A percentile compares a stretch with the other conserved stretches of the same genome.
These are phyloP conservation scores for Mikania micrantha DNA, from an alignment of 129 eudicot genomes.

Conservation along the genomic window DNA sequence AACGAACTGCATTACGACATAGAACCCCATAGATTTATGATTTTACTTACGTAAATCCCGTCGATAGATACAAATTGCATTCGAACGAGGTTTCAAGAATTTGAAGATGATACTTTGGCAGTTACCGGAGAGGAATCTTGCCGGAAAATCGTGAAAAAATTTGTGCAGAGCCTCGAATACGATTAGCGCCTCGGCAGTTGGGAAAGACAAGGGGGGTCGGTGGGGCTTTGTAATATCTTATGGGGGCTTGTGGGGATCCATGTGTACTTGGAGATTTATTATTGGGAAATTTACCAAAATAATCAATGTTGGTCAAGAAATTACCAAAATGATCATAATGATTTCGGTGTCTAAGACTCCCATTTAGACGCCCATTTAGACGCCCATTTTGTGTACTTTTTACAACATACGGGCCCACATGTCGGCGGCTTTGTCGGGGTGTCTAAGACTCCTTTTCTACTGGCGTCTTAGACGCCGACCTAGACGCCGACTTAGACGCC, in stretches of 20 bases:
- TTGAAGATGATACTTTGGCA: background rate
- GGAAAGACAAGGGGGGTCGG: slow-evolving; percentile 10
- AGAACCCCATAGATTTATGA: slow-evolving; percentile 2
- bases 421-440: too few species aligned
- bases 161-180: slow-evolving; percentile 10
- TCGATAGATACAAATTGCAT: background rate
- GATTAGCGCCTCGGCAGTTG: slow-evolving; percentile 26
- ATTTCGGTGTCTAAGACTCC: too few species aligned
- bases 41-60: slow-evolving; percentile 4
- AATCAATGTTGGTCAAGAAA: too few species aligned
- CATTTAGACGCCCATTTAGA: too few species aligned
- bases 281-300: too few species aligned
- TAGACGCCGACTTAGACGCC: too few species aligned
- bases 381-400: too few species aligned
- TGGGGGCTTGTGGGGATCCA: slow-evolving; percentile 3
- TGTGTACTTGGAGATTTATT: too few species aligned
- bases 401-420: too few species aligned
- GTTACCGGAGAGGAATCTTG: slow-evolving; percentile 4
- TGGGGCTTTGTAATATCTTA: slow-evolving; percentile 13
- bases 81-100: background rate
- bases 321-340: too few species aligned
- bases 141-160: background rate
- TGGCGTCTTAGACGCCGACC: too few species aligned
- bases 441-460: too few species aligned
- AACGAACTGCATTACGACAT: slow-evolving; percentile 4